Percentiles rank a stretch among this genome's conserved stretches.
Conservation (phyloP, 495 filamentous ascomycete species). For the Tuber magnatum region DNA sequence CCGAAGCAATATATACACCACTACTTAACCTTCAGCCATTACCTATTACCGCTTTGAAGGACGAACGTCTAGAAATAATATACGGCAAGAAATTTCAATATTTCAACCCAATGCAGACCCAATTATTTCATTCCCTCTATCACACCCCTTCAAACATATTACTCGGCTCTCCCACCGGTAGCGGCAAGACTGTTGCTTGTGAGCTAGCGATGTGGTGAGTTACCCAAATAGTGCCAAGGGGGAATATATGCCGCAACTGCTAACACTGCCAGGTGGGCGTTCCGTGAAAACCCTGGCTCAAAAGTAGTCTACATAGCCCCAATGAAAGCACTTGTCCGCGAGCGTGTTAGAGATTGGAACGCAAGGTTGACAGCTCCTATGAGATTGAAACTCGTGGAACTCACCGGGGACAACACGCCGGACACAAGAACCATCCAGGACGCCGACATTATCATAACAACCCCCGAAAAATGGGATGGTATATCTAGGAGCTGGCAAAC, state of each 20-base stretch:
- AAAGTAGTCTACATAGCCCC: conserved; percentile 99
- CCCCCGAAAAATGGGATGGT: conserved; percentile 99
- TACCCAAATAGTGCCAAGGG: background rate
- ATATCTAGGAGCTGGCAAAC: conserved; percentile 98
- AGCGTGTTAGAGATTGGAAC: conserved; percentile 93
- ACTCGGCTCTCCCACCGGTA: conserved; percentile 92
- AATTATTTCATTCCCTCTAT: conserved; percentile 93
- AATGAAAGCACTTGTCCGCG: conserved; percentile 97
- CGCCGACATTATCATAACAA: conserved; percentile 97
- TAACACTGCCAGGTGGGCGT: conserved; percentile 58
- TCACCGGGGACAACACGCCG: conserved; percentile 97
- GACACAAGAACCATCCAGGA: conserved; percentile 90
- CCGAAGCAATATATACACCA: conserved; percentile 93
- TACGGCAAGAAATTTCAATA: conserved; percentile 82
- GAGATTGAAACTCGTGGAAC: conserved; percentile 84
- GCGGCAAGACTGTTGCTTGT: conserved; percentile 91
- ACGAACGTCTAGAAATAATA: conserved; percentile 75
- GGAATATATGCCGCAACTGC: background rate
- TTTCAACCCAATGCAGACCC: conserved; percentile 99
- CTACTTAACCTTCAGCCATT: conserved; percentile 86
- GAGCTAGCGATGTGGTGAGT: conserved; percentile 91
- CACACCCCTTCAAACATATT: conserved; percentile 86
- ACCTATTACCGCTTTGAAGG: conserved; percentile 79
- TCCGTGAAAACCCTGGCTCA: conserved; percentile 86
- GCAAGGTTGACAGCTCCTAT: conserved; percentile 73